A percentile compares a stretch with the other conserved stretches of the same genome.
Evolutionary conservation across 2,329 filamentous ascomycete species (phyloP).

Genomic region (Phyllosticta paracitricarpa): DNA sequence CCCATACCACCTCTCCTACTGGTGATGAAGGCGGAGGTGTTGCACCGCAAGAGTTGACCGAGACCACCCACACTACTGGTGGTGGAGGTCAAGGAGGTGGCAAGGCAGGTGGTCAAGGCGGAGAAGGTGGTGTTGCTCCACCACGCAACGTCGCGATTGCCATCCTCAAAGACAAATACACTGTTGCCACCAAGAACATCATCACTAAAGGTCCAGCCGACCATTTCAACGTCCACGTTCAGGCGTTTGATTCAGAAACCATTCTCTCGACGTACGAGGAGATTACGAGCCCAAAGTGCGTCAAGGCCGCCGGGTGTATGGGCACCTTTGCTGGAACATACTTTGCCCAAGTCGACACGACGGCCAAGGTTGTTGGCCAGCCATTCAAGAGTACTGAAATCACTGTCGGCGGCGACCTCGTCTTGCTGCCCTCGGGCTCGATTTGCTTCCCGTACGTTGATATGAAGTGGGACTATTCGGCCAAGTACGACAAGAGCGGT

Average conservation of each 20-base stretch:
- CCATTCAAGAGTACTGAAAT: conserved; percentile 41
- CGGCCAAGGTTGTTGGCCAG: conserved; percentile 43
- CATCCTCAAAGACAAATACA: conserved; percentile 26
- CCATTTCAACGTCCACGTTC: conserved; percentile 49
- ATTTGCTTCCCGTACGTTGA: conserved; percentile 53
- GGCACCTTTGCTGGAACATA: conserved; percentile 49
- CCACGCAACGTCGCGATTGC: not conserved
- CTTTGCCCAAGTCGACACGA: conserved; percentile 47
- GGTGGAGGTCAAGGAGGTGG: too few species aligned
- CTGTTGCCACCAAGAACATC: conserved; percentile 43
- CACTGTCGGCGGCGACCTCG: conserved; percentile 52
- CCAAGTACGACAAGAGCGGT: too few species aligned
- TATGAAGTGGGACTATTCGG: conserved; percentile 39
- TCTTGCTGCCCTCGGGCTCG: conserved; percentile 45
- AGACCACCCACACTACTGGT: not conserved
- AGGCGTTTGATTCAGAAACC: conserved; percentile 41
- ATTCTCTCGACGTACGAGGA: conserved; percentile 53
- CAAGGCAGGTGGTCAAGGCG: not conserved
- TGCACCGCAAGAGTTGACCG: not conserved
- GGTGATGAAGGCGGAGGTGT: too few species aligned
- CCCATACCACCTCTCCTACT: not conserved
- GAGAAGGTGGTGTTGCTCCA: conserved; percentile 16
- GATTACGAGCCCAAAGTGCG: conserved; percentile 46
- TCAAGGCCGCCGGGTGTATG: conserved; percentile 46
- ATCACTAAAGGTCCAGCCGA: conserved; percentile 44